Base-by-base conservation (phyloP, 176 grass and related monocot genomes). In the Panicum miliaceum region DNA sequence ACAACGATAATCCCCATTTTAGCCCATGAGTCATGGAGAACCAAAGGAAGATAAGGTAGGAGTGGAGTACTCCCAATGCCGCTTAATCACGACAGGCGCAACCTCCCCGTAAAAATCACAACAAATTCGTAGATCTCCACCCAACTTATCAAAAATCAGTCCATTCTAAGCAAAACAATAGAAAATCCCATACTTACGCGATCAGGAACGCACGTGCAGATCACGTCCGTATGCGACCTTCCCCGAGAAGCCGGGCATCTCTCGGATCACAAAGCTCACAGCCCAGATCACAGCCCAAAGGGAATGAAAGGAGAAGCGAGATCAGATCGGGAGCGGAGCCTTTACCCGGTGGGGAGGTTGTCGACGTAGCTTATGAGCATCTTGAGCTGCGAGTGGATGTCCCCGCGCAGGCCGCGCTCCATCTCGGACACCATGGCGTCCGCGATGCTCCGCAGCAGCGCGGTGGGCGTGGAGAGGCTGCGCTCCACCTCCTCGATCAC, bases 281-380 rank as follows among this genome's bases (percentile, higher is more conserved):
- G 0, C 47, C 15, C 79, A 82, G 51, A 82, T 82, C 84, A 75
- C 43, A 72, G 37, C 46, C 54, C 54, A 35, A 75, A 54, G 6
- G 19, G 37, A 58, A 6, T 6, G 25, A 8, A 36, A 71, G 14
- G 2, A 73, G 46, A 76, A 69, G 26, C 41, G 25, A 16, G 23
- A 85, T 89, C 82, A 52, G 88, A 89, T 65, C 66, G 36, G 35
- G 34, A 68, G 45, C 43, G 12, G 36, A 62, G 36, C 12, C 11
- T 19, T 84, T 94, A 97, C 94, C 94, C 94, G 37, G 86, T 91
- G 77, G 94, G 94, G 27, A 97, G 90, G 75, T 92, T 94, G 85
- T 97, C 92, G 23, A 97, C 94, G 86, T 97, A 97, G 86, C 90
- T 89, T 54, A 94, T 90, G 67, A 97, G 92, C 94, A 97, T 97